Percentiles rank a stretch among this genome's conserved stretches.
These are phyloP conservation scores for Aureobasidium vineae DNA, from an alignment of 2,329 filamentous ascomycete species.

Conservation along the genomic window DNA sequence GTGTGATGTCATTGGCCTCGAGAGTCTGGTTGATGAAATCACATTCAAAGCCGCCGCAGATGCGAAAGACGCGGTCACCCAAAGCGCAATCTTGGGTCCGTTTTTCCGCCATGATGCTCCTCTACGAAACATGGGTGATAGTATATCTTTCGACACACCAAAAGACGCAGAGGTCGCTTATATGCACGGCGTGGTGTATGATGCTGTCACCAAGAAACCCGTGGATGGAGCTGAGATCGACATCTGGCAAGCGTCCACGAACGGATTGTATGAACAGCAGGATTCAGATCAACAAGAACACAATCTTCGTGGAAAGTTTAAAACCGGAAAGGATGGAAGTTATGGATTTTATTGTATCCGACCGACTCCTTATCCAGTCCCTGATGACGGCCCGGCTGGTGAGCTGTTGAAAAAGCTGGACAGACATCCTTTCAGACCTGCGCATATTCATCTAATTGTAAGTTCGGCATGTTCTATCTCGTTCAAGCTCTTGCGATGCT, in stretches of 20 bases:
- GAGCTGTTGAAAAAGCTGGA: conserved; percentile 59
- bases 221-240: conserved; percentile 67
- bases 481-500: background rate
- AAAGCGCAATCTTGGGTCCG: conserved; percentile 77
- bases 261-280: conserved; percentile 65
- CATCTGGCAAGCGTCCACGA: conserved; percentile 77
- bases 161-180: conserved; percentile 56
- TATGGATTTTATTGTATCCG: conserved; percentile 53
- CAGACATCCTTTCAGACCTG: conserved; percentile 60
- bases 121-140: conserved; percentile 64
- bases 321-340: conserved; percentile 62
- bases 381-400: conserved; percentile 57
- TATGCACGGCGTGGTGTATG: conserved; percentile 62
- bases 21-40: conserved; percentile 72
- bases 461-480: background rate
- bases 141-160: conserved; percentile 56
- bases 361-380: conserved; percentile 53
- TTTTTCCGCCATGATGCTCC: conserved; percentile 79
- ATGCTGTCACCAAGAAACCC: conserved; percentile 63
- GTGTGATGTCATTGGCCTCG: conserved; percentile 58
- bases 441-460: conserved; percentile 60
- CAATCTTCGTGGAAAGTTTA: conserved; percentile 72
- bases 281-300: conserved; percentile 66
- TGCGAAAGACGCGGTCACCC: conserved; percentile 55
- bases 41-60: conserved; percentile 64